phyloP scores from a whole-genome alignment of 306 rosid species.

The Vicia faba region DNA sequence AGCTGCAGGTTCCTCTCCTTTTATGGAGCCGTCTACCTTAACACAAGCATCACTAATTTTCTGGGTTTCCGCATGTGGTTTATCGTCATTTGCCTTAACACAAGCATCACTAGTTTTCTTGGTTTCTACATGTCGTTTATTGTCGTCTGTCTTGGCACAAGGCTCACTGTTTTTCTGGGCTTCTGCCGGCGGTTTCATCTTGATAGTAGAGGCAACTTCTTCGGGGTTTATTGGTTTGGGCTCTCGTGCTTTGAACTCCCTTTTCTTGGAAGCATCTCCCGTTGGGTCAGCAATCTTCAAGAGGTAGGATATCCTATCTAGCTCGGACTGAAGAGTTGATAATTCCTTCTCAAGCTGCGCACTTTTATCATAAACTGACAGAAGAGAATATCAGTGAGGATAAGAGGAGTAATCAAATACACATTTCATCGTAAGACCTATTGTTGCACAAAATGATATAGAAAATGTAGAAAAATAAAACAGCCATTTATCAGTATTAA shows the following conservation, averaged over 20 bases:
- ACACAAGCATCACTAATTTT: constrained; percentile 38
- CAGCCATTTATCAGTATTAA: not conserved
- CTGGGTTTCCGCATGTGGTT: constrained; percentile 40
- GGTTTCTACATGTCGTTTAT: constrained; percentile 43
- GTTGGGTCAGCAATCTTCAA: constrained; percentile 94
- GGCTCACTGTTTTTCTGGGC: constrained; percentile 44
- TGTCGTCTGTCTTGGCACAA: constrained; percentile 33
- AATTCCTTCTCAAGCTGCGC: constrained; percentile 67
- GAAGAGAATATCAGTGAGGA: constrained; percentile 46
- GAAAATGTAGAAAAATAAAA: constrained; percentile 25
- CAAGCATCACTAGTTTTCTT: constrained; percentile 41
- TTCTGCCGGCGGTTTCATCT: constrained; percentile 48
- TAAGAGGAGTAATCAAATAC: constrained; percentile 26
- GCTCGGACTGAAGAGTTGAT: constrained; percentile 75
- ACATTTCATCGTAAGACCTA: constrained; percentile 4
- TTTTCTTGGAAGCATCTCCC: constrained; percentile 83
- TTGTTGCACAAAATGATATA: constrained; percentile 9
- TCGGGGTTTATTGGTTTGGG: constrained; percentile 48
- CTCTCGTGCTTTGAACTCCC: constrained; percentile 63
- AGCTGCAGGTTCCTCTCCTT: constrained; percentile 46
- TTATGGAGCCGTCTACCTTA: constrained; percentile 35
- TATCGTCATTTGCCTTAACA: constrained; percentile 43
- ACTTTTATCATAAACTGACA: constrained; percentile 72
- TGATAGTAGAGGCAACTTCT: constrained; percentile 39
- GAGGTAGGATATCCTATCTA: constrained; percentile 77